phyloP scores from a whole-genome alignment of 257 asterid species.

The Henckelia pumila region DNA sequence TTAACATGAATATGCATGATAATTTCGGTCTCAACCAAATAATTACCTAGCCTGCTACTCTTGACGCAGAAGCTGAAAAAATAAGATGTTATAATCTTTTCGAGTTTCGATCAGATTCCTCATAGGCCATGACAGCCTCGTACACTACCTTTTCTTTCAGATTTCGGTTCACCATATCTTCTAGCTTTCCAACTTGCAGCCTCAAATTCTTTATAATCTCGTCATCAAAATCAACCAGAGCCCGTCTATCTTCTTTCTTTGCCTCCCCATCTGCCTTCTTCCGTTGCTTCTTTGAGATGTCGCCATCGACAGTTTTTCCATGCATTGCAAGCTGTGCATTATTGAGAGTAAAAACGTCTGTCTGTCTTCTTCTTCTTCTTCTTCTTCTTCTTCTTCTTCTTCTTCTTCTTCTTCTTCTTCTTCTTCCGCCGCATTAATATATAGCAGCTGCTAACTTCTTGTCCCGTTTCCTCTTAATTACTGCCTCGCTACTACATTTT shows the following conservation, averaged over 20 bases:
- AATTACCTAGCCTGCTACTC: too few relatives aligned
- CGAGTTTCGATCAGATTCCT: constrained; percentile 78
- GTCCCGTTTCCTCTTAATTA: too few relatives aligned
- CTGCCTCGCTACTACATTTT: too few relatives aligned
- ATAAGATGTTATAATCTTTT: too few relatives aligned
- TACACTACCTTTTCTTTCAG: constrained; percentile 68
- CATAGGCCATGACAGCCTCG: constrained; percentile 86
- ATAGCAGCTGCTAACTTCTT: too few relatives aligned
- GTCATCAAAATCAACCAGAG: constrained; percentile 66
- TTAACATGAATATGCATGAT: too few relatives aligned
- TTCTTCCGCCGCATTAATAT: too few relatives aligned
- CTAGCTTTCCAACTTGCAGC: constrained; percentile 57
- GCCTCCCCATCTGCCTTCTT: constrained; percentile 39
- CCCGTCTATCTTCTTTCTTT: constrained; percentile 61
- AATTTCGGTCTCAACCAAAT: too few relatives aligned
- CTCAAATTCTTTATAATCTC: constrained; percentile 75
- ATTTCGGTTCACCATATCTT: constrained; percentile 87
- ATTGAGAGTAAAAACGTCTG: constrained; percentile 74
- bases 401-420: too few relatives aligned
- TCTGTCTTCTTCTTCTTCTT: constrained; percentile 71
- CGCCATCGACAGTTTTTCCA: constrained; percentile 35
- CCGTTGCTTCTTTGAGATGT: constrained; percentile 44
- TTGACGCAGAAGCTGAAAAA: constrained; percentile 77
- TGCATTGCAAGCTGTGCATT: constrained; percentile 75
- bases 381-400: too few relatives aligned